Evolutionary conservation across 345 rosid species (phyloP), one percentile per base, ranked within the genome.

Genomic region (Acer saccharum): DNA sequence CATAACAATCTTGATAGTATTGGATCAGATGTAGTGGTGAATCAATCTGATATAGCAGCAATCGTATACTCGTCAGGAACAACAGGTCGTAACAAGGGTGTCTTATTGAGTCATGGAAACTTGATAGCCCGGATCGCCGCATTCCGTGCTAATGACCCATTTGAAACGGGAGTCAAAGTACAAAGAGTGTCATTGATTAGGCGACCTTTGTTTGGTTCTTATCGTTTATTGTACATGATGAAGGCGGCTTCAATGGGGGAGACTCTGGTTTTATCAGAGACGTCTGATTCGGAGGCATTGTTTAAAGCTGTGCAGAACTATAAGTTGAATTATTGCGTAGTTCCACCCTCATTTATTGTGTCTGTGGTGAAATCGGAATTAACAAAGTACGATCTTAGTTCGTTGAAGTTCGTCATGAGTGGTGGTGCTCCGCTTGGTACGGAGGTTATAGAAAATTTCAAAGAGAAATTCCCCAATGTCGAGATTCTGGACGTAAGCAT

Each of bases 351-450:
- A 54, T 77, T 94, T 65, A 76, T 94, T 0, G 89, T 32, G n/a
- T 32, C 29, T 4, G 18, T 58, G 57, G 80, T 78, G 46, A 94
- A 91, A 80, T 90, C 89, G 65, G 96, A 92, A 60, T 35, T 88
- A 65, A 88, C 94, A 11, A 91, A 89, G 81, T 90, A 88, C 60
- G 91, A 92, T 78, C 76, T 94, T 66, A 81, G 93, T 75, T 92
- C 98, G 10, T 79, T 94, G 39, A 73, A 23, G 79, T 2, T 71
- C 55, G 76, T 94, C 32, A 92, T 91, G 0, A 79, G 87, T 79
- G 92, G 96, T 23, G 98, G 98, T 2, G 97, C 98, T 8, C 92
- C 98, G 16, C 86, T 94, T 1, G 92, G 96, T 7, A 89, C 88
- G 86, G 94, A 92, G 68, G 80, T 89, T 16, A 84, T 88, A 10